Percentiles rank a stretch among this genome's conserved stretches.
phyloP scores from a whole-genome alignment of 1,284 basidiomycete species.

The Volvariella surrecta region DNA sequence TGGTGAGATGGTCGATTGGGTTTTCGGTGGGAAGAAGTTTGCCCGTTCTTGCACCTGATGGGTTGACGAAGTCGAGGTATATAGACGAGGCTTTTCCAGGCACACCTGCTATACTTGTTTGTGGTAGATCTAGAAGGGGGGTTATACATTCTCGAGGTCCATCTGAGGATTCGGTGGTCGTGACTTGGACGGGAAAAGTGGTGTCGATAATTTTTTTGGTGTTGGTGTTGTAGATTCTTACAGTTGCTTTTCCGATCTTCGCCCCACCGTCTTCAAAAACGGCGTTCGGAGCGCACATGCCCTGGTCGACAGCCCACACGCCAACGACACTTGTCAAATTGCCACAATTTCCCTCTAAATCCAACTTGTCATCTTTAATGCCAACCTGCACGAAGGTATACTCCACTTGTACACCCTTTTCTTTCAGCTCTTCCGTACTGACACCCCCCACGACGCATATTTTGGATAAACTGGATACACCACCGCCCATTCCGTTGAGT shows the following conservation, averaged over 20 bases:
- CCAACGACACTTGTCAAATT: slow-evolving; percentile 64
- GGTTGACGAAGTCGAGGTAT: slow-evolving; percentile 56
- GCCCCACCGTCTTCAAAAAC: slow-evolving; percentile 5
- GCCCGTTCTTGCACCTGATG: slow-evolving; percentile 63
- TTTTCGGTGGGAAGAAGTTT: slow-evolving; percentile 57
- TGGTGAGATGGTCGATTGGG: slow-evolving; percentile 32
- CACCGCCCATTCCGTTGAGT: slow-evolving; percentile 80
- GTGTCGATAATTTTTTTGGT: slow-evolving; percentile 60
- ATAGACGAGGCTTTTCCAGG: slow-evolving; percentile 57
- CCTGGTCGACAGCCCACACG: slow-evolving; percentile 56
- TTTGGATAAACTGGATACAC: slow-evolving; percentile 73
- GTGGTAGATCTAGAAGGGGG: slow-evolving; percentile 40
- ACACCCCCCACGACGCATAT: slow-evolving; percentile 58
- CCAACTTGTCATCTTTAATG: slow-evolving; percentile 47
- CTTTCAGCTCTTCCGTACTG: slow-evolving; percentile 29
- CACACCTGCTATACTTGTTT: slow-evolving; percentile 56
- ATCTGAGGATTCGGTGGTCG: slow-evolving; percentile 12
- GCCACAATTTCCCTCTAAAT: slow-evolving; percentile 64
- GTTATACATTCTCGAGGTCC: slow-evolving; percentile 14
- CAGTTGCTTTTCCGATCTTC: slow-evolving; percentile 23
- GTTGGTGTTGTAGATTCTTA: slow-evolving; percentile 60
- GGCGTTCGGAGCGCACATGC: slow-evolving; percentile 31
- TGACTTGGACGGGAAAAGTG: slow-evolving; percentile 42
- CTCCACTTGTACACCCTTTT: slow-evolving; percentile 42
- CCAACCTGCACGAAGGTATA: slow-evolving; percentile 61